Evolutionary conservation across 345 rosid species (phyloP), one percentile per base, ranked within the genome.

Genomic region (Lumnitzera racemosa): DNA sequence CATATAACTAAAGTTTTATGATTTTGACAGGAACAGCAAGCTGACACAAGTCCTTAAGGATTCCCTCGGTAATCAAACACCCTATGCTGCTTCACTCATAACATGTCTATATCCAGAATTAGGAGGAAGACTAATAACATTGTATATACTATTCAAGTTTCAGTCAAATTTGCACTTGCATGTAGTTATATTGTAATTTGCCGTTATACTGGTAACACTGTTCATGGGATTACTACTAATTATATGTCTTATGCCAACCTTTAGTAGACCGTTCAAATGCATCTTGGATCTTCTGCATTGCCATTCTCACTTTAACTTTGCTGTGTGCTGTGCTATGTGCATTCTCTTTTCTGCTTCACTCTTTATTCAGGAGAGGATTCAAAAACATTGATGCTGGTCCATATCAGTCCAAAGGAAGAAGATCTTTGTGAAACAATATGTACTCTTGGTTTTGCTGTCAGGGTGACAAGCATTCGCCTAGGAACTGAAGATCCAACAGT

Each of bases 1-100:
- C 15, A 20, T 23, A 47, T 54, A 62, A 58, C 27, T 12, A 10
- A 25, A 24, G 16, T 25, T 54, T 73, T 53, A 59, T 66, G 23
- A 53, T 58, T 53, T 71, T 67, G 66, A 70, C 87, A 88, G 96
- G 84, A 89, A 89, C 65, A 86, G 89, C 81, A 89, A 84, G 86
- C 81, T 89, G 73, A 86, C 96, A 12, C 90, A 79, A 62, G 84
- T 89, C 61, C 89, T 89, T 51, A 81, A 84, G 76, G 96, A 89
- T 74, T 89, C 94, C 24, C 74, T 89, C 7, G 96, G 96, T 86
- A 82, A 76, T 25, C 59, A 51, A 53, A 48, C 46, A 3, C 60
- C 12, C 46, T 68, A 56, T 61, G 49, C 15, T n/a, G 15, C 17
- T 17, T 11, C 49, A 46, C 13, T 54, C 11, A 5, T 46, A 15